Evolutionary conservation across 2,329 filamentous ascomycete species (phyloP).

Genomic region (Fusarium gaditjirri): DNA sequence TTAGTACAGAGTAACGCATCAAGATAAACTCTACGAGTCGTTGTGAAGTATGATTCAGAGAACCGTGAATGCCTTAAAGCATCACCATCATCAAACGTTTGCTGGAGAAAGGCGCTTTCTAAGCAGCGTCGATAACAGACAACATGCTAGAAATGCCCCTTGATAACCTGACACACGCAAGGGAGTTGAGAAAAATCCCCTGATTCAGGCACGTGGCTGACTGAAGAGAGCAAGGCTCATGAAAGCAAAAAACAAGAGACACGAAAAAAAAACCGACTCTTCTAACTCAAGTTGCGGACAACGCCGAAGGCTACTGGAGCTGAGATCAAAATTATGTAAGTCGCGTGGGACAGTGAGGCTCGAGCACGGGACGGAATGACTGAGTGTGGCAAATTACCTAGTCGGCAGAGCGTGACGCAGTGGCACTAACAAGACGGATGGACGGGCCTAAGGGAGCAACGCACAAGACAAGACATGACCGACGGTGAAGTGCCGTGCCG

Average conservation of each 20-base stretch:
- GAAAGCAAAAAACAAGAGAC: constrained; percentile 9
- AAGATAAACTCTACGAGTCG: not conserved
- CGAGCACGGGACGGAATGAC: constrained; percentile 8
- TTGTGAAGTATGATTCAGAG: not conserved
- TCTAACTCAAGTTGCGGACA: constrained; percentile 24
- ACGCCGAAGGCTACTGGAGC: constrained; percentile 33
- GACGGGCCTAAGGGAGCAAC: not conserved
- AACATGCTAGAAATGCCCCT: not conserved
- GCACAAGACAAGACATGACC: not conserved
- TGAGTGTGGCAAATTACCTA: constrained; percentile 36
- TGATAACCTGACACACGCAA: constrained; percentile 11
- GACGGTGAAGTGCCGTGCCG: not conserved
- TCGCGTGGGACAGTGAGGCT: constrained; percentile 1
- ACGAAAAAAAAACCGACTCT: constrained; percentile 13
- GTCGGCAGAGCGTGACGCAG: constrained; percentile 29
- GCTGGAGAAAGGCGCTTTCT: not conserved
- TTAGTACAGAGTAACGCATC: not conserved
- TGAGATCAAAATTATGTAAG: constrained; percentile 39
- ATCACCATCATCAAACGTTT: not conserved
- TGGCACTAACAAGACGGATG: constrained; percentile 3
- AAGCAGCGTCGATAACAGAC: not conserved
- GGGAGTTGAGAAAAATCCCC: not conserved
- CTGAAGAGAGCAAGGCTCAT: not conserved
- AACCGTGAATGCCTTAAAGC: not conserved
- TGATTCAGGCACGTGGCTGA: constrained; percentile 21